Percentiles rank a stretch among this genome's conserved stretches.
Evolutionary conservation across 331 rosid species (phyloP).

Genomic region (Cydonia oblonga): DNA sequence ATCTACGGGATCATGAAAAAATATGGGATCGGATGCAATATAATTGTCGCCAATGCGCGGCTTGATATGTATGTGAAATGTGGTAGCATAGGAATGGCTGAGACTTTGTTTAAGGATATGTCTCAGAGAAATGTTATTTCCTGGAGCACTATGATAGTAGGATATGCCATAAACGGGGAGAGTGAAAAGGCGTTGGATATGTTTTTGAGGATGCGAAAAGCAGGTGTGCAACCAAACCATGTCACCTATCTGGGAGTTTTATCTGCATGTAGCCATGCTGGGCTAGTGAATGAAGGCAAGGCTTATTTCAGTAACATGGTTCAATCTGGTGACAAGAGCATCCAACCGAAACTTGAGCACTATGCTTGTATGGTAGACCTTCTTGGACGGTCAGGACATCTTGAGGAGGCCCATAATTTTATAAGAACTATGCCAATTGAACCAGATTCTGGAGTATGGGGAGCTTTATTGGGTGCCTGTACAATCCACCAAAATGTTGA

Average conservation of each 20-base stretch:
- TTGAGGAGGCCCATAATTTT: constrained; percentile 26
- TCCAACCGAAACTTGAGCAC: constrained; percentile 23
- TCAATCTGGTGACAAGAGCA: constrained; percentile 9
- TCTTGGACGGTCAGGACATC: constrained; percentile 28
- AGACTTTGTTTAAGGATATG: constrained; percentile 19
- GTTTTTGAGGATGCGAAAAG: constrained; percentile 23
- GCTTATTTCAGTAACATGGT: constrained; percentile 18
- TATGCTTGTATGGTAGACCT: constrained; percentile 37
- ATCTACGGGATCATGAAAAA: constrained; percentile 7
- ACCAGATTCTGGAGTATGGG: constrained; percentile 31
- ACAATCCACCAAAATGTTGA: constrained; percentile 18
- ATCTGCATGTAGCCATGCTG: constrained; percentile 30
- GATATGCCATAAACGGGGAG: constrained; percentile 28
- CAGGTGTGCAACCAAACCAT: constrained; percentile 17
- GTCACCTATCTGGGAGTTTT: constrained; percentile 26
- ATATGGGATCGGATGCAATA: constrained; percentile 19
- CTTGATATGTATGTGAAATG: constrained; percentile 31
- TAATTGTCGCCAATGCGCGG: constrained; percentile 27
- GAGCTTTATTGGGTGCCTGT: constrained; percentile 29
- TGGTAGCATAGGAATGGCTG: constrained; percentile 18
- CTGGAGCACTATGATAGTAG: constrained; percentile 26
- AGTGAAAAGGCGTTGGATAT: constrained; percentile 17
- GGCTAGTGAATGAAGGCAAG: constrained; percentile 25
- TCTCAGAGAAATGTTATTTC: constrained; percentile 14
- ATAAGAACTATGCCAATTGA: constrained; percentile 25